Percentiles rank a stretch among this genome's conserved stretches.
Conservation (phyloP, 768 basidiomycete genomes). For the Pleurotus tuber-regium region DNA sequence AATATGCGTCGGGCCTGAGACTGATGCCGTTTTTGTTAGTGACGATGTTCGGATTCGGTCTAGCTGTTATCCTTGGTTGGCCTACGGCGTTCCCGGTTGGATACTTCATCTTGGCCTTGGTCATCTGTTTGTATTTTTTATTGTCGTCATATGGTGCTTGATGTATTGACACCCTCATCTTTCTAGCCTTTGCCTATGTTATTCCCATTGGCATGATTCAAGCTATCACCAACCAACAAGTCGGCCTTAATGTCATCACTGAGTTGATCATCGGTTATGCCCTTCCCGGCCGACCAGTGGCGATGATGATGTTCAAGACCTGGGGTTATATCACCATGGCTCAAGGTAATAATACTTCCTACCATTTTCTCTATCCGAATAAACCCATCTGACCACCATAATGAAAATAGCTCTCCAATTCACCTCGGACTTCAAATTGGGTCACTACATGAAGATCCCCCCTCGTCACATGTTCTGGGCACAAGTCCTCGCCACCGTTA, state of each 20-base stretch:
- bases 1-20: too few species aligned
- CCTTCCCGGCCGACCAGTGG: slow-evolving; percentile 75
- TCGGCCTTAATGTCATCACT: slow-evolving; percentile 57
- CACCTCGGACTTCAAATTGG: slow-evolving; percentile 76
- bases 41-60: slow-evolving; percentile 64
- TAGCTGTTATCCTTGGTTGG: slow-evolving; percentile 71
- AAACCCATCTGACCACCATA: neutral
- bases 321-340: slow-evolving; percentile 74
- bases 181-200: slow-evolving; percentile 55
- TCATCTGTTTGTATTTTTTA: slow-evolving; percentile 41
- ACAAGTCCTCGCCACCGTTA: slow-evolving; percentile 45
- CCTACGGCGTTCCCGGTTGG: slow-evolving; percentile 40
- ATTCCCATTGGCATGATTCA: slow-evolving; percentile 75
- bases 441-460: slow-evolving; percentile 76
- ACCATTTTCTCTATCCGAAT: neutral
- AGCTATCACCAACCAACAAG: slow-evolving; percentile 68
- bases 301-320: slow-evolving; percentile 87
- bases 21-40: slow-evolving; percentile 27
- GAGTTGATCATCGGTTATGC: slow-evolving; percentile 80
- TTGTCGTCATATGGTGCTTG: neutral
- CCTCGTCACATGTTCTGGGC: slow-evolving; percentile 36
- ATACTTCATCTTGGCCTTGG: slow-evolving; percentile 62
- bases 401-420: slow-evolving; percentile 64
- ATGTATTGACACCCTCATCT: neutral
- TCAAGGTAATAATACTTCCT: slow-evolving; percentile 33